Percentiles rank a stretch among this genome's conserved stretches.
Conservation (phyloP, 2,329 filamentous ascomycete species). For the Lasiodiplodia theobromae region DNA sequence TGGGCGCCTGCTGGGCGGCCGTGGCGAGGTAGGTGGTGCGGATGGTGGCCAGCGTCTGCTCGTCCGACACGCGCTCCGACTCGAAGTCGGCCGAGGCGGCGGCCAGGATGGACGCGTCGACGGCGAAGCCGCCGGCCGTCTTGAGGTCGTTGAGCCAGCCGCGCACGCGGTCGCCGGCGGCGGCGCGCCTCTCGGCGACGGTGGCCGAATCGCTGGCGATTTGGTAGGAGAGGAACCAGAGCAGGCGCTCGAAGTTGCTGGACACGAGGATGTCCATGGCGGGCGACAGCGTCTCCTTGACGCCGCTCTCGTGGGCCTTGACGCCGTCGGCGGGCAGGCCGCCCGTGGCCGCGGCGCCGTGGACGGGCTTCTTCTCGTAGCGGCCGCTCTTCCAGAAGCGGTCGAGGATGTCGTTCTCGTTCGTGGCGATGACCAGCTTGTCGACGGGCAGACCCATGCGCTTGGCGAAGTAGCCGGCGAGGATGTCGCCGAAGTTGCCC, state of each 20-base stretch:
- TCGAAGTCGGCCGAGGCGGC: slow-evolving; percentile 78
- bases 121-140: slow-evolving; percentile 79
- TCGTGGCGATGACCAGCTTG: slow-evolving; percentile 91
- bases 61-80: slow-evolving; percentile 73
- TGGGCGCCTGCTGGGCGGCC: slow-evolving; percentile 48
- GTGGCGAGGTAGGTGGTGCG: slow-evolving; percentile 55
- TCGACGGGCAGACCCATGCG: slow-evolving; percentile 87
- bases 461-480: slow-evolving; percentile 91
- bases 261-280: slow-evolving; percentile 98
- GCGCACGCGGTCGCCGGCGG: slow-evolving; percentile 75
- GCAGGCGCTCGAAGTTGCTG: slow-evolving; percentile 93
- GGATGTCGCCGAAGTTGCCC: slow-evolving; percentile 95
- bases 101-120: slow-evolving; percentile 75
- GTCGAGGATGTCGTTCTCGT: slow-evolving; percentile 96
- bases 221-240: slow-evolving; percentile 90
- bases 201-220: slow-evolving; percentile 55
- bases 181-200: slow-evolving; percentile 54
- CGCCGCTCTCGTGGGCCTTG: slow-evolving; percentile 71
- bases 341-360: slow-evolving; percentile 63
- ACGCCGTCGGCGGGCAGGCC: slow-evolving; percentile 63
- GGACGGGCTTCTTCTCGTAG: slow-evolving; percentile 83
- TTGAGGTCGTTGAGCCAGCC: slow-evolving; percentile 84
- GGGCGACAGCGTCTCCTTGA: slow-evolving; percentile 89
- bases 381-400: slow-evolving; percentile 90
- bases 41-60: slow-evolving; percentile 57